Evolutionary conservation across 108 stramenopile genomes (phyloP), one percentile per base, ranked within the genome.

Genomic region (Fistulifera pelliculosa): DNA sequence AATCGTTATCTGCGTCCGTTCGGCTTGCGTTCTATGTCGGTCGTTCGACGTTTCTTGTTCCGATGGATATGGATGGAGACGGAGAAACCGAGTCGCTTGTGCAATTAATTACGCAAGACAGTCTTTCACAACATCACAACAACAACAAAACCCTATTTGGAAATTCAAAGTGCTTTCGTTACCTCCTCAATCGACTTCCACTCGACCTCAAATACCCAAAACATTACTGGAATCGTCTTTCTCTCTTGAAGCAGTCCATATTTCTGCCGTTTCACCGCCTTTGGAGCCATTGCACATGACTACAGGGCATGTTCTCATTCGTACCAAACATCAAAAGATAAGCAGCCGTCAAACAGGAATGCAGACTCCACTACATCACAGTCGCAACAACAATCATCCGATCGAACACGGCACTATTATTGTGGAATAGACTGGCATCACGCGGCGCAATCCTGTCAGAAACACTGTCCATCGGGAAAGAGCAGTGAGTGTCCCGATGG

Each of bases 341-440:
- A n/a, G n/a, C n/a, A n/a, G n/a, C n/a, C n/a, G n/a, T n/a, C n/a
- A n/a, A n/a, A n/a, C n/a, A n/a, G n/a, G n/a, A n/a, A n/a, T n/a
- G n/a, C n/a, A n/a, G 62, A 38, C n/a, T n/a, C n/a, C n/a, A n/a
- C n/a, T n/a, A n/a, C n/a, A n/a, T n/a, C n/a, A n/a, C n/a, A n/a
- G n/a, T n/a, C n/a, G 8, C 31, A 35, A 35, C 4, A 1, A 1
- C 58, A 69, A 19, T n/a, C n/a, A n/a, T n/a, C n/a, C n/a, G 84
- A 85, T 61, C 64, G 73, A 15, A 84, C 64, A 38, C 51, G 77
- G 26, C 80, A 91, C 55, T 87, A 85, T 58, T 91, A 77, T 58
- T 91, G 90, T 49, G 90, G 90, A n/a, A 71, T 41, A 0, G 81
- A 82, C 66, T 90, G 89, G 89, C 83, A 87, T 62, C 76, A 90